Conservation (phyloP, 192 early-diverging fungal species). For the Gamsiella multidivaricata region DNA sequence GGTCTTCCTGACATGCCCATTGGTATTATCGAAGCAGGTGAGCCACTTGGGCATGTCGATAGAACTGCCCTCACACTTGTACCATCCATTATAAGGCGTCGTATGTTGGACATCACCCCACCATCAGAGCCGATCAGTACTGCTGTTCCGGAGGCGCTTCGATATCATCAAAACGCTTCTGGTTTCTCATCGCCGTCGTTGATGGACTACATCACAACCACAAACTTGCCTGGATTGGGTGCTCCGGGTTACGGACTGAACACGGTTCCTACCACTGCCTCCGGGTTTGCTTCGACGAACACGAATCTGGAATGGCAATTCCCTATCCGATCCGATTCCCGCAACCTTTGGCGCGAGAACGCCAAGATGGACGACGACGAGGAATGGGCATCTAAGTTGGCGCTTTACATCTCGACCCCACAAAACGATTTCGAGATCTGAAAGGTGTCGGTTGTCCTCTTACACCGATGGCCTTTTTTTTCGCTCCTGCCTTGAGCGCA, state of each 20-base stretch:
- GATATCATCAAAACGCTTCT: not conserved
- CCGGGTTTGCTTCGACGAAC: no score
- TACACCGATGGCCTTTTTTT: not conserved
- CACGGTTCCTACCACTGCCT: no score
- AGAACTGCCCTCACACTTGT: not conserved
- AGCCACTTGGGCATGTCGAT: not conserved
- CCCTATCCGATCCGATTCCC: not conserved
- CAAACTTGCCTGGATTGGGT: not conserved
- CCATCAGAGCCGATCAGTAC: constrained; percentile 1
- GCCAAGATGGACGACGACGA: not conserved
- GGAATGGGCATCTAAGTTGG: constrained; percentile 35
- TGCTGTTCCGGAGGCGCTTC: not conserved
- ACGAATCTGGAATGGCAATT: not conserved
- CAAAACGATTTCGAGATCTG: constrained; percentile 47
- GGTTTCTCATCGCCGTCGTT: not conserved
- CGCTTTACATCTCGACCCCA: constrained; percentile 32
- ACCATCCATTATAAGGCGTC: not conserved
- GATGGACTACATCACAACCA: not conserved
- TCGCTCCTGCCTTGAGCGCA: no score
- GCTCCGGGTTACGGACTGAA: not conserved
- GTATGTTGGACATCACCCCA: not conserved
- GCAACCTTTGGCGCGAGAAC: not conserved
- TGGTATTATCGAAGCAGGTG: not conserved
- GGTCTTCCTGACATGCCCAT: not conserved
- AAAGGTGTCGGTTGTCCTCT: not conserved